phyloP scores from a whole-genome alignment of 345 rosid species.

The Sisymbrium altissimum region DNA sequence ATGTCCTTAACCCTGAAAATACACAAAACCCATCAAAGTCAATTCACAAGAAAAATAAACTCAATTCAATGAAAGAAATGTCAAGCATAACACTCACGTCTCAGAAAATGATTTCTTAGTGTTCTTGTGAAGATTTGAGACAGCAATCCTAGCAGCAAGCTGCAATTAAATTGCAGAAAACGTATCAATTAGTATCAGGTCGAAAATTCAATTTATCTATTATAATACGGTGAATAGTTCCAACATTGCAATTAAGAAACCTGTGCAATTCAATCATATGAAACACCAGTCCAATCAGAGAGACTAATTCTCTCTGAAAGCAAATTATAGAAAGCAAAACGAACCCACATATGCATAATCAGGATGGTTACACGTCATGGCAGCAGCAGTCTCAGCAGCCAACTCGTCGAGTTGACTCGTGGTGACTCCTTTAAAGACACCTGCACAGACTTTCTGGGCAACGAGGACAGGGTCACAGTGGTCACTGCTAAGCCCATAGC shows the following conservation, averaged over 20 bases:
- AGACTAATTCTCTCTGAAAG: too few species aligned
- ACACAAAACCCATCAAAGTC: not conserved
- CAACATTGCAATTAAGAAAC: too few species aligned
- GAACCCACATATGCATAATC: too few species aligned
- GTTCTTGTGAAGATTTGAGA: conserved; percentile 95
- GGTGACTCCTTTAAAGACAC: conserved; percentile 94
- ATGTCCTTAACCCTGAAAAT: conserved; percentile 66
- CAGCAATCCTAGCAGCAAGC: conserved; percentile 98
- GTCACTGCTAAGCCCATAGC: conserved; percentile 86
- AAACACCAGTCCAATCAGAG: too few species aligned
- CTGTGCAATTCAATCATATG: not conserved
- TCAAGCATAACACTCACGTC: conserved; percentile 55
- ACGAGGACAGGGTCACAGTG: conserved; percentile 97
- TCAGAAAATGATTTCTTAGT: conserved; percentile 92
- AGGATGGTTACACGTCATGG: conserved; percentile 91
- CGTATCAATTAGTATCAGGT: not conserved
- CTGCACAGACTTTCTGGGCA: conserved; percentile 95
- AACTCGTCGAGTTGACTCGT: conserved; percentile 96
- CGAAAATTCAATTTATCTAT: too few species aligned
- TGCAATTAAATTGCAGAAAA: conserved; percentile 30
- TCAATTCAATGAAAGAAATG: too few species aligned
- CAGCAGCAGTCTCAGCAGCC: conserved; percentile 98
- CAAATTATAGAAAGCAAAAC: too few species aligned
- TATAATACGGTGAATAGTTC: too few species aligned
- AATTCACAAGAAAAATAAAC: not conserved